phyloP scores from a whole-genome alignment of 2,329 filamentous ascomycete genomes.

The Pseudocercospora crystallina region DNA sequence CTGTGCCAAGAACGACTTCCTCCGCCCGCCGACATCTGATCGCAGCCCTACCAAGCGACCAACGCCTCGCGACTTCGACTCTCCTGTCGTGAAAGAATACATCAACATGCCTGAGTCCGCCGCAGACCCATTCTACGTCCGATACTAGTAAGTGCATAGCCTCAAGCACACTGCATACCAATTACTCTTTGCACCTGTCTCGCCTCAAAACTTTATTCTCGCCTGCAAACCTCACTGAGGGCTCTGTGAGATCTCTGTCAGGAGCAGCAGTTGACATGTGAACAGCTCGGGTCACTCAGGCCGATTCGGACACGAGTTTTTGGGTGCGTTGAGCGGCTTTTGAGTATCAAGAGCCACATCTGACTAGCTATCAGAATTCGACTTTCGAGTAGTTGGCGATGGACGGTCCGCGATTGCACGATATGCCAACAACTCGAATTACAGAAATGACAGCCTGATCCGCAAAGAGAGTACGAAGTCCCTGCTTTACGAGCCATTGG shows the following conservation, averaged over 20 bases:
- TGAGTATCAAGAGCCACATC: not conserved
- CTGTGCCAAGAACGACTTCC: too few relatives aligned
- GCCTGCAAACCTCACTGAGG: not conserved
- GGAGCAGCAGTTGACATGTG: conserved; percentile 10
- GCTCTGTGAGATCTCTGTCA: not conserved
- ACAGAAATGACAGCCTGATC: conserved; percentile 96
- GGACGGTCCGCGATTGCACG: conserved; percentile 89
- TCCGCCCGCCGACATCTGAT: not conserved
- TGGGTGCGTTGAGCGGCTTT: conserved; percentile 60
- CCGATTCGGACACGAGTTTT: conserved; percentile 95
- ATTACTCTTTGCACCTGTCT: too few relatives aligned
- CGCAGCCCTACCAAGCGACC: conserved; percentile 4
- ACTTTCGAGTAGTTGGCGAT: conserved; percentile 89
- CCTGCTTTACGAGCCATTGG: not conserved
- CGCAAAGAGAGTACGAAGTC: conserved; percentile 88
- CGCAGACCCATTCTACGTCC: conserved; percentile 87
- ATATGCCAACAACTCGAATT: conserved; percentile 99
- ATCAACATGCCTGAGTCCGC: conserved; percentile 53
- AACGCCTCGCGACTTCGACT: not conserved
- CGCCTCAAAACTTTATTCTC: too few relatives aligned
- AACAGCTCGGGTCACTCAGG: conserved; percentile 91
- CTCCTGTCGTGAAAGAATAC: not conserved
- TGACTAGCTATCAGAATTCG: conserved; percentile 69
- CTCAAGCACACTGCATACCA: not conserved
- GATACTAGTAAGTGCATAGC: conserved; percentile 80